Evolutionary conservation across 805 yeast species (phyloP).

Genomic region (Hanseniaspora guilliermondii): DNA sequence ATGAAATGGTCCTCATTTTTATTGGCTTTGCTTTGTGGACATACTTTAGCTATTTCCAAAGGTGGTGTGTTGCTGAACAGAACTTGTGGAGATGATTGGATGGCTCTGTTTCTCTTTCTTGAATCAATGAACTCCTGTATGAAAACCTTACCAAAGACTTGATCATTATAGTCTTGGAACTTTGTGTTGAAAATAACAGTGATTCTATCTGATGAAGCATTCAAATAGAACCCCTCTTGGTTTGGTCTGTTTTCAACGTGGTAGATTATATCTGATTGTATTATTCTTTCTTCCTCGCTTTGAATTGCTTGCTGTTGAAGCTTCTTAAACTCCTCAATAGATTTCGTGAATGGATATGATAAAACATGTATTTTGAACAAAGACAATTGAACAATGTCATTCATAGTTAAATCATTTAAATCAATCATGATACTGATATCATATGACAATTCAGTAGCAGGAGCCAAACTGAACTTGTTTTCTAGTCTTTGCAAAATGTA

Average conservation of each 20-base stretch:
- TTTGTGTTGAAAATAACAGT: conserved; percentile 91
- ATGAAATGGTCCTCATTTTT: conserved; percentile 41
- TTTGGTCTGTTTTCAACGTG: conserved; percentile 67
- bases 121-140: conserved; percentile 93
- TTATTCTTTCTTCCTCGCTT: conserved; percentile 21
- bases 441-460: conserved; percentile 55
- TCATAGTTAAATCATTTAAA: conserved; percentile 43
- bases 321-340: conserved; percentile 66
- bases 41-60: conserved; percentile 53
- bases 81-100: conserved; percentile 97
- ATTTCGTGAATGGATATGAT: conserved; percentile 86
- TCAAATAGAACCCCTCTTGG: conserved; percentile 78
- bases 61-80: conserved; percentile 92
- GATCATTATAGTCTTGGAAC: conserved; percentile 94
- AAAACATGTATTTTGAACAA: conserved; percentile 72
- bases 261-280: conserved; percentile 20
- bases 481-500: conserved; percentile 20
- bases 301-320: conserved; percentile 32
- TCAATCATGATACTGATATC: conserved; percentile 67
- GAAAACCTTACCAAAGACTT: conserved; percentile 76
- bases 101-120: conserved; percentile 79
- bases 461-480: conserved; percentile 14
- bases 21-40: conserved; percentile 22
- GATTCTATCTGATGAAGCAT: conserved; percentile 89
- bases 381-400: conserved; percentile 36